These are phyloP conservation scores for Tuber umbilicatum DNA, from an alignment of 495 filamentous ascomycete species.

Conservation along the genomic window DNA sequence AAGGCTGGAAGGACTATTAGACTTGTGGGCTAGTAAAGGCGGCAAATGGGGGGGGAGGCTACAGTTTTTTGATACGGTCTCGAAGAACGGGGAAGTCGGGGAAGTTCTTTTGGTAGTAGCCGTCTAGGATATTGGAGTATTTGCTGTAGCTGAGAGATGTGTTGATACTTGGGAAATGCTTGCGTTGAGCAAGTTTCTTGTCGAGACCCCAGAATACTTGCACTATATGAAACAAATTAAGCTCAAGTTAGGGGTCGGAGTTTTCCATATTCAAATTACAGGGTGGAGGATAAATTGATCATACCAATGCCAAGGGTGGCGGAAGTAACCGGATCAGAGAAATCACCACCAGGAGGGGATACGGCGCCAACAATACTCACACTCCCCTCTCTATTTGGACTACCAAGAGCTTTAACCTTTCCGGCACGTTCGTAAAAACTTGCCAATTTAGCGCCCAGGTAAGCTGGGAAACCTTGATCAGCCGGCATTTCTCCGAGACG, in stretches of 20 bases:
- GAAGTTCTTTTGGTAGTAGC: slow-evolving; percentile 84
- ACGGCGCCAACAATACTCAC: slow-evolving; percentile 98
- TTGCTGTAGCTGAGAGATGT: slow-evolving; percentile 95
- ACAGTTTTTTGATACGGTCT: slow-evolving; percentile 82
- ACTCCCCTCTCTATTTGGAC: slow-evolving; percentile 77
- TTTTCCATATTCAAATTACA: neutral
- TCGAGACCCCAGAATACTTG: slow-evolving; percentile 99
- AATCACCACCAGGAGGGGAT: slow-evolving; percentile 95
- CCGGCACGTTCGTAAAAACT: slow-evolving; percentile 99
- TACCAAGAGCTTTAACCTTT: slow-evolving; percentile 74
- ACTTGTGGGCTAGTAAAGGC: slow-evolving; percentile 9
- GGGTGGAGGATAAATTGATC: slow-evolving; percentile 8
- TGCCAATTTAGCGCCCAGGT: slow-evolving; percentile 90
- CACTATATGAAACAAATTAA: slow-evolving; percentile 47
- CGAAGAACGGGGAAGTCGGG: slow-evolving; percentile 90
- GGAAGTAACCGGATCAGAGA: slow-evolving; percentile 95
- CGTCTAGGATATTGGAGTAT: slow-evolving; percentile 79
- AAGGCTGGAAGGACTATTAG: slow-evolving; percentile 44
- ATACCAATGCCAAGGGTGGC: slow-evolving; percentile 76
- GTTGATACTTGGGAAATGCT: slow-evolving; percentile 99
- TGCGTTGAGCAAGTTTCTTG: slow-evolving; percentile 97
- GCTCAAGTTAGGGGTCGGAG: neutral
- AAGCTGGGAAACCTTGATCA: slow-evolving; percentile 98
- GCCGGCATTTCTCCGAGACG: slow-evolving; percentile 99
- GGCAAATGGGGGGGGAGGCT: slow-evolving; percentile 4